These are phyloP conservation scores for Phytophthora multivora DNA, from an alignment of 352 stramenopile genomes.

Conservation along the genomic window DNA sequence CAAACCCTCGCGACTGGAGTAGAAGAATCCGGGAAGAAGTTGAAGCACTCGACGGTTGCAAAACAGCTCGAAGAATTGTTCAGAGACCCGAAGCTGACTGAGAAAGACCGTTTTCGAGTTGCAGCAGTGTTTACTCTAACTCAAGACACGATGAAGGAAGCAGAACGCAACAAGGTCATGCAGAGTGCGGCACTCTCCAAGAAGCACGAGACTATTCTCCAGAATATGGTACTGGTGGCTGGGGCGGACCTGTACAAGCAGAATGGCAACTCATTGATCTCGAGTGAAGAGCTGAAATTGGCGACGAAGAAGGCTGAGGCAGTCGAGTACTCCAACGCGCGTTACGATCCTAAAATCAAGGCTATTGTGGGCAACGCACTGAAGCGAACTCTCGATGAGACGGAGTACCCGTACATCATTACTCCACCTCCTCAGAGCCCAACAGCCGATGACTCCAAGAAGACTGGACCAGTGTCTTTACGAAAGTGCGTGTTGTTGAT, in stretches of 20 bases:
- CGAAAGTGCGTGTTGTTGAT: conserved; percentile 58
- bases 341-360: conserved; percentile 81
- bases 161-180: conserved; percentile 88
- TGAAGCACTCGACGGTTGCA: conserved; percentile 84
- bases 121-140: conserved; percentile 94
- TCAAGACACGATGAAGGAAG: conserved; percentile 89
- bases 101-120: conserved; percentile 90
- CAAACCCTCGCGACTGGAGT: conserved; percentile 95
- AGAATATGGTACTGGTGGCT: conserved; percentile 71
- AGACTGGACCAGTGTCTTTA: conserved; percentile 63
- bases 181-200: conserved; percentile 80
- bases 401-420: conserved; percentile 86
- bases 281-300: conserved; percentile 66
- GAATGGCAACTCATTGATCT: conserved; percentile 62
- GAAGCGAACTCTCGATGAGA: conserved; percentile 64
- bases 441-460: conserved; percentile 49
- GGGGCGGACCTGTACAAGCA: conserved; percentile 64
- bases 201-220: conserved; percentile 63
- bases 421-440: conserved; percentile 56
- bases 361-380: conserved; percentile 58
- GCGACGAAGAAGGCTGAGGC: conserved; percentile 62
- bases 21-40: conserved; percentile 91
- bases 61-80: conserved; percentile 92
- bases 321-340: conserved; percentile 81
- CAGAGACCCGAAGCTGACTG: conserved; percentile 72